Base-by-base conservation (phyloP, 805 yeast species). In the Barnettozyma californica region DNA sequence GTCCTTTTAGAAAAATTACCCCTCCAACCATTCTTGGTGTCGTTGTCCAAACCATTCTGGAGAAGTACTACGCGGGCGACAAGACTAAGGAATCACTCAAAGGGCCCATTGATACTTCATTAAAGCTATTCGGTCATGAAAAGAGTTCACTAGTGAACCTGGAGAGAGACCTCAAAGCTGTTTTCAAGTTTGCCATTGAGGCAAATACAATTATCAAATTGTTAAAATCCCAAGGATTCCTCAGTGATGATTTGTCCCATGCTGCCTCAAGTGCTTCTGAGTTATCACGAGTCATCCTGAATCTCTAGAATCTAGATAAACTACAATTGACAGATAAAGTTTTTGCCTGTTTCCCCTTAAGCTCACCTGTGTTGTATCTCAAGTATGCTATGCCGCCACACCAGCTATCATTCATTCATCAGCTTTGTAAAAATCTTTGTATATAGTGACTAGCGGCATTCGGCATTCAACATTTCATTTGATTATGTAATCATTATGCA, bases 21-120 rank as follows among this genome's bases (percentile, higher is more conserved):
- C 83, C 87, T 50, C 83, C 75, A 58, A 80, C 88, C 1, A 68
- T 85, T 13, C 62, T 82, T 57, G 92, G 87, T 8, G 73, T 84
- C 10, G 69, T 83, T 4, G 68, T 76, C 6, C 81, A 80, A 57
- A 67, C 77, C 2, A 41, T 55, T n/a, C 42, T 63, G 16, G 65
- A 62, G 18, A 34, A 20, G 10, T 46, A 54, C n/a, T 54, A 26
- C 16, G 35, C 20, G 9, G 25, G 43, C n/a, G 47, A 39, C 9
- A 41, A 39, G 19, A 19, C 35, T 18, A 34, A 43, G 29, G 44
- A 39, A 21, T 9, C 21, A 4, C 20, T 46, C 5, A 23, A 11
- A 11, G 29, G 40, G 18, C 26, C 41, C 5, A 49, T 34, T 16
- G 27, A 16, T 11, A 11, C 26, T 3, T 20, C 38, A 1, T 26